These are phyloP conservation scores for Trichoderma citrinoviride DNA, from an alignment of 2,329 filamentous ascomycete genomes.

Conservation along the genomic window DNA sequence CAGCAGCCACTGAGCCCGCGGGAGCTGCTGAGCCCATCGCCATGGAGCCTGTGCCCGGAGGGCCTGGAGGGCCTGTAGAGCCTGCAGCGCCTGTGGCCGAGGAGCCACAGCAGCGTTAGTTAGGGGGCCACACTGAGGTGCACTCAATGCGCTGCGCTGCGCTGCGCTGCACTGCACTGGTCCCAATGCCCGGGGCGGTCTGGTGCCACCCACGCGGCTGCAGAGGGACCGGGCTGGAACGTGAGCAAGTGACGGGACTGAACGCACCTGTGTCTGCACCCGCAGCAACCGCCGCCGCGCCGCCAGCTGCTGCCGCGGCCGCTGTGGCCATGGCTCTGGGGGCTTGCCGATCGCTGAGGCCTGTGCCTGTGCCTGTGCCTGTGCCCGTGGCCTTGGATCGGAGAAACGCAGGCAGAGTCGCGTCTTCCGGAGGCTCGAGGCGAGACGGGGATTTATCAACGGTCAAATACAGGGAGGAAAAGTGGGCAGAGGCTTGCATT, in stretches of 20 bases:
- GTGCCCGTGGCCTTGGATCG: conserved; percentile 2
- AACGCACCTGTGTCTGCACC: not conserved
- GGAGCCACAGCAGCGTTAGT: conserved; percentile 34
- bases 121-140: not conserved
- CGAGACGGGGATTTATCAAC: conserved; percentile 21
- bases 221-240: not conserved
- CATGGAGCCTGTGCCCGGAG: not conserved
- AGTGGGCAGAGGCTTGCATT: conserved; percentile 20
- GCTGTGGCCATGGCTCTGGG: conserved; percentile 11
- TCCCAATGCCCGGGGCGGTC: no score
- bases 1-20: not conserved
- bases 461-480: conserved; percentile 21
- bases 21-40: not conserved
- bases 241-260: no score
- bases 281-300: conserved; percentile 3
- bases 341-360: conserved; percentile 7
- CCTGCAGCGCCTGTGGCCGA: not conserved
- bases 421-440: conserved; percentile 20
- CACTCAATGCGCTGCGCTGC: not conserved
- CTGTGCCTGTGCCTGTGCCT: conserved; percentile 10
- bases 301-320: not conserved
- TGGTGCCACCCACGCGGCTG: not conserved
- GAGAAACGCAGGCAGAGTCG: conserved; percentile 16
- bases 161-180: not conserved
- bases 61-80: not conserved